These are phyloP conservation scores for Pachyrhizus erosus DNA, from an alignment of 306 rosid species.

Conservation along the genomic window DNA sequence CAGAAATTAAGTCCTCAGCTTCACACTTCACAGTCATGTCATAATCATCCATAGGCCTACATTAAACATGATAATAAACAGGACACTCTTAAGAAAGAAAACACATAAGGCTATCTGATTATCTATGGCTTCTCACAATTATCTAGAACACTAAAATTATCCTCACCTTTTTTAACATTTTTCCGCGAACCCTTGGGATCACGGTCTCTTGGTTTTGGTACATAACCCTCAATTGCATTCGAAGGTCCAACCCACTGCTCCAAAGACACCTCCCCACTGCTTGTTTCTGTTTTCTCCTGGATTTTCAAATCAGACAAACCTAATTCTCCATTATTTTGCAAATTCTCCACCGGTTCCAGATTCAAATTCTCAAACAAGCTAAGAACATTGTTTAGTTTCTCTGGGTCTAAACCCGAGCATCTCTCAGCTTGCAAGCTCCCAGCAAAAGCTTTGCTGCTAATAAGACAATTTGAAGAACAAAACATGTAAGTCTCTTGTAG, in stretches of 20 bases:
- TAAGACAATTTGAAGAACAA: conserved; percentile 76
- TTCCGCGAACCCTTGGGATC: conserved; percentile 48
- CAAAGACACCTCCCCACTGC: conserved; percentile 57
- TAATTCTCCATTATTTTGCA: conserved; percentile 56
- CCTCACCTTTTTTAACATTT: conserved; percentile 64
- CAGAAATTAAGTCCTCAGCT: conserved; percentile 38
- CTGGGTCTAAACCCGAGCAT: conserved; percentile 57
- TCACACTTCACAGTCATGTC: conserved; percentile 8
- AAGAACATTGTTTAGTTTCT: conserved; percentile 60
- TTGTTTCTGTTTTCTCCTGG: conserved; percentile 64
- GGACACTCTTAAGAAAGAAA: conserved; percentile 24
- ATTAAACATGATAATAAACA: conserved; percentile 26
- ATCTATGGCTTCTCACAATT: conserved; percentile 10
- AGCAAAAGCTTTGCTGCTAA: conserved; percentile 71
- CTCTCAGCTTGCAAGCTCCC: conserved; percentile 71
- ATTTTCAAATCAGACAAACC: conserved; percentile 69
- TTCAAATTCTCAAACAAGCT: conserved; percentile 55
- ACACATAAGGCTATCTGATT: conserved; percentile 16
- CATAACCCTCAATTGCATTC: conserved; percentile 94
- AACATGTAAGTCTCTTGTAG: conserved; percentile 76
- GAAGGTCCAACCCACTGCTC: conserved; percentile 88
- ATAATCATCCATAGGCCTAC: conserved; percentile 25
- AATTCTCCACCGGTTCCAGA: conserved; percentile 49
- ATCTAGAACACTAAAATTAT: conserved; percentile 17
- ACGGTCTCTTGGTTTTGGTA: conserved; percentile 63